Percentiles rank a stretch among this genome's conserved stretches.
phyloP scores from a whole-genome alignment of 2,329 filamentous ascomycete species.

The Pseudocercospora macadamiae region DNA sequence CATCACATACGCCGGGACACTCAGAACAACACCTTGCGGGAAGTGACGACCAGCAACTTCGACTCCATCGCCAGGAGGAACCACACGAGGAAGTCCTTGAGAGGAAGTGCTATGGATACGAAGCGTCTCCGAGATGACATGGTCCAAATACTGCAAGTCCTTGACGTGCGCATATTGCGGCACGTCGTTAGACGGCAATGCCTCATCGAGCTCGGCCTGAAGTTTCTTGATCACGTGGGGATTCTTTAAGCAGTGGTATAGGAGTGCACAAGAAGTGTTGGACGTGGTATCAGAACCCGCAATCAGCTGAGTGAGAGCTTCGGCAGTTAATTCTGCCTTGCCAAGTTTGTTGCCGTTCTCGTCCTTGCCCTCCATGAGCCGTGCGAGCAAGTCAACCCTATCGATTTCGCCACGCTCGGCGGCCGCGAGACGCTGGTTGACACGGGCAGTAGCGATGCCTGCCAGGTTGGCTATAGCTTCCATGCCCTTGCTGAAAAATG shows the following conservation, averaged over 20 bases:
- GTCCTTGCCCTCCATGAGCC: slow-evolving; percentile 84
- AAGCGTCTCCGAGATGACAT: slow-evolving; percentile 80
- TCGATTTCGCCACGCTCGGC: slow-evolving; percentile 58
- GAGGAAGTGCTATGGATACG: slow-evolving; percentile 85
- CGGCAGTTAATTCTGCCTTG: slow-evolving; percentile 79
- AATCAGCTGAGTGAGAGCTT: slow-evolving; percentile 86
- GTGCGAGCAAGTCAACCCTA: slow-evolving; percentile 77
- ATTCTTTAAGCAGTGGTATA: slow-evolving; percentile 74
- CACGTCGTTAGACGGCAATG: slow-evolving; percentile 64
- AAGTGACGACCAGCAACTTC: slow-evolving; percentile 70
- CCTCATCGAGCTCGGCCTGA: slow-evolving; percentile 73
- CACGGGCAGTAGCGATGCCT: slow-evolving; percentile 83
- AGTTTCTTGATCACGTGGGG: slow-evolving; percentile 73
- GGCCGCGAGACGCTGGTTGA: slow-evolving; percentile 71
- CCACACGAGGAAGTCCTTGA: slow-evolving; percentile 77
- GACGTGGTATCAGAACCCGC: slow-evolving; percentile 77
- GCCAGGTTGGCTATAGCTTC: slow-evolving; percentile 69
- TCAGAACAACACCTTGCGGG: slow-evolving; percentile 51
- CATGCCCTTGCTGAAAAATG: slow-evolving; percentile 41
- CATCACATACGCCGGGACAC: slow-evolving; percentile 46
- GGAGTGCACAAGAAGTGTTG: slow-evolving; percentile 79
- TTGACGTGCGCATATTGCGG: slow-evolving; percentile 73
- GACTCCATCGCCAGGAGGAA: slow-evolving; percentile 67
- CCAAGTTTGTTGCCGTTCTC: slow-evolving; percentile 75
- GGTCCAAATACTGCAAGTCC: slow-evolving; percentile 74